Evolutionary conservation across 2,329 filamentous ascomycete species (phyloP).

Genomic region (Biscogniauxia sp.): DNA sequence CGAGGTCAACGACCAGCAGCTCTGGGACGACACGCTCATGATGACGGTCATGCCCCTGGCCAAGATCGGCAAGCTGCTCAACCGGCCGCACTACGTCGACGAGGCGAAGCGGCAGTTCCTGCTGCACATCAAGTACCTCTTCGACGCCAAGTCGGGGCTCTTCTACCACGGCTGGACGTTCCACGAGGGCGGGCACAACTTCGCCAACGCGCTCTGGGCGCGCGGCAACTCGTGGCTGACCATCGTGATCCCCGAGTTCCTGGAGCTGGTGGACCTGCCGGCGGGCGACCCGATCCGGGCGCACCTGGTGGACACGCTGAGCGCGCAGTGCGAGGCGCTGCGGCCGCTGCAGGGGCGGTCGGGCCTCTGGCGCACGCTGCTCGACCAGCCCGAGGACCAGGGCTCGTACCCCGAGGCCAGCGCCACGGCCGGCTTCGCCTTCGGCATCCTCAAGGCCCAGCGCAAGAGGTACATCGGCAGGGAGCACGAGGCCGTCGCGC

Average conservation of each 20-base stretch:
- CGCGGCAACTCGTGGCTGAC: constrained; percentile 72
- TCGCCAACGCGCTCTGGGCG: constrained; percentile 57
- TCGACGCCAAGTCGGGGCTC: constrained; percentile 67
- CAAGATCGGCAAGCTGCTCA: constrained; percentile 72
- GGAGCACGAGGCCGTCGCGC: constrained; percentile 59
- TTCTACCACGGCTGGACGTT: constrained; percentile 86
- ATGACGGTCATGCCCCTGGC: constrained; percentile 81
- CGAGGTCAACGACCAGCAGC: constrained; percentile 67
- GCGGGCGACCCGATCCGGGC: constrained; percentile 61
- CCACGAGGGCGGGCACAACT: constrained; percentile 62
- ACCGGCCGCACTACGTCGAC: constrained; percentile 68
- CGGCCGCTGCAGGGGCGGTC: constrained; percentile 55
- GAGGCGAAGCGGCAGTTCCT: constrained; percentile 78
- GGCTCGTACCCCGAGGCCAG: constrained; percentile 76
- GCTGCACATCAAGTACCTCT: constrained; percentile 75
- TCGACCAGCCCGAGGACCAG: constrained; percentile 63
- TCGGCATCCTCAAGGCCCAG: constrained; percentile 72
- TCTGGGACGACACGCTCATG: constrained; percentile 87
- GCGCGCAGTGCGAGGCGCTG: constrained; percentile 67
- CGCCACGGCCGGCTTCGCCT: constrained; percentile 78
- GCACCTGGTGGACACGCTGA: constrained; percentile 60
- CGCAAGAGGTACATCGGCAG: constrained; percentile 66
- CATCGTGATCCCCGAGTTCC: constrained; percentile 78
- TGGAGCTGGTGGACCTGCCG: constrained; percentile 67
- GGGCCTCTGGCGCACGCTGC: constrained; percentile 72